Evolutionary conservation across 1,284 basidiomycete species (phyloP).

Genomic region (Tilletiopsis washingtonensis): DNA sequence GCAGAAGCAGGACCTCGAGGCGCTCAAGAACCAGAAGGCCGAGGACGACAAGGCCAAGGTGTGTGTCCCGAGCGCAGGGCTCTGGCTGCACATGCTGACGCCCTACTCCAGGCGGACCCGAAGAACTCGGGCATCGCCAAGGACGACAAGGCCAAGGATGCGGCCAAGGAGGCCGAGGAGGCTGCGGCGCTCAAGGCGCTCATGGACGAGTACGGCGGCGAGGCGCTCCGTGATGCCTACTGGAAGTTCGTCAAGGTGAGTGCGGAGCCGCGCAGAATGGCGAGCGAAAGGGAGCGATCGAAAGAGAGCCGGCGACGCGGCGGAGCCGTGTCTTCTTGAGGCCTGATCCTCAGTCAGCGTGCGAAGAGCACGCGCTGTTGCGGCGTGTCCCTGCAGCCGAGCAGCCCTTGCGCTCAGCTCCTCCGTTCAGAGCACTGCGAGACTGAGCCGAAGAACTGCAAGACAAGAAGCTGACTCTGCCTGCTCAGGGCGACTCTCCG

Average conservation of each 20-base stretch:
- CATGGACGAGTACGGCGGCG: conserved; percentile 46
- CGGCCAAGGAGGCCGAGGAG: conserved; percentile 43
- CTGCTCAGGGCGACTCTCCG: conserved; percentile 39
- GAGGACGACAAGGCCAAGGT: conserved; percentile 22
- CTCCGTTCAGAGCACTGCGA: too few species aligned
- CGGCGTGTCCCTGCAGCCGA: too few species aligned
- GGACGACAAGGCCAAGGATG: conserved; percentile 43
- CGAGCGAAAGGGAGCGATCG: too few species aligned
- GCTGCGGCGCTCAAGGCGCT: conserved; percentile 43
- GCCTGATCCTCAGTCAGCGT: too few species aligned
- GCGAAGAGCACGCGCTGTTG: too few species aligned
- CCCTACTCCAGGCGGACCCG: conserved; percentile 1
- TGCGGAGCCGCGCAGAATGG: too few species aligned
- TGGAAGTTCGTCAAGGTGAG: conserved; percentile 48
- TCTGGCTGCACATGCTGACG: conserved; percentile 5
- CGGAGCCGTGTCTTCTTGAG: too few species aligned
- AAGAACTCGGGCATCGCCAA: conserved; percentile 42
- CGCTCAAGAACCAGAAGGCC: conserved; percentile 12
- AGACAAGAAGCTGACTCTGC: too few species aligned
- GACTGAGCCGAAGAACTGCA: too few species aligned
- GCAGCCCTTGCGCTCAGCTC: too few species aligned
- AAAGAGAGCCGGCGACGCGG: too few species aligned
- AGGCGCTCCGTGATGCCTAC: conserved; percentile 42
- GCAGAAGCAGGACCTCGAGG: neutral
- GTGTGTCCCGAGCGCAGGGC: conserved; percentile 12